Percentiles rank a stretch among this genome's conserved stretches.
Conservation (phyloP, 208 protist genomes). For the Leishmania guyanensis region DNA sequence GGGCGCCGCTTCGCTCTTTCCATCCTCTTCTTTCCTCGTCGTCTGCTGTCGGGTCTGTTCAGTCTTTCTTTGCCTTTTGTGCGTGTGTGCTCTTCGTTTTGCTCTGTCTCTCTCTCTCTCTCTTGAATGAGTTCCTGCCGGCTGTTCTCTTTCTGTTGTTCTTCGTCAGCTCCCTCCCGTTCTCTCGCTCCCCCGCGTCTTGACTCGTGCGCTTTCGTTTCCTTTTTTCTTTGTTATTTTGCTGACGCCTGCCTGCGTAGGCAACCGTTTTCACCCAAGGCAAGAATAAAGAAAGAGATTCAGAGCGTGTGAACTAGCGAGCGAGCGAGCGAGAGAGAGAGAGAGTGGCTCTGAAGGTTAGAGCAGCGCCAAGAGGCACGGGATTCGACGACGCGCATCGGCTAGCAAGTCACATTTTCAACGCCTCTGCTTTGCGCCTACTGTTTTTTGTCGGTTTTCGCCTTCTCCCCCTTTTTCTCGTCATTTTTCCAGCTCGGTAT, state of each 20-base stretch:
- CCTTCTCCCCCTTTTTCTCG: constrained; percentile 15
- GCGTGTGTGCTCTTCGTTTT: not conserved
- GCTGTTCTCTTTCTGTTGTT: not conserved
- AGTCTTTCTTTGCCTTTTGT: not conserved
- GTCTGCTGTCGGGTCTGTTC: not conserved
- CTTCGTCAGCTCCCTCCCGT: not conserved
- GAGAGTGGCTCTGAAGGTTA: not conserved
- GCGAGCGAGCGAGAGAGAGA: not conserved
- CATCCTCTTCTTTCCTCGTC: not conserved
- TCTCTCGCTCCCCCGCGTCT: not conserved
- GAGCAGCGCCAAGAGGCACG: not conserved
- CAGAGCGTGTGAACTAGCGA: not conserved
- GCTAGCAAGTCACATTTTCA: not conserved
- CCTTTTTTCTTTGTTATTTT: not conserved
- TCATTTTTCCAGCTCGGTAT: constrained; percentile 15
- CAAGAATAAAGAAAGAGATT: not conserved
- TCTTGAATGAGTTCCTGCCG: not conserved
- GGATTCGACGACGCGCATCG: not conserved
- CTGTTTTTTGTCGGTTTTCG: not conserved
- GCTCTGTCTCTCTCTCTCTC: not conserved
- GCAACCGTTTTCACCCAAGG: not conserved
- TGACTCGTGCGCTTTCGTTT: not conserved
- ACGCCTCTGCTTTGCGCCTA: not conserved
- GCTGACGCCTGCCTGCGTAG: too few species aligned
- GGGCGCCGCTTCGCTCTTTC: not conserved